Evolutionary conservation across 345 rosid species (phyloP).

Genomic region (Eucalyptus urophylla): DNA sequence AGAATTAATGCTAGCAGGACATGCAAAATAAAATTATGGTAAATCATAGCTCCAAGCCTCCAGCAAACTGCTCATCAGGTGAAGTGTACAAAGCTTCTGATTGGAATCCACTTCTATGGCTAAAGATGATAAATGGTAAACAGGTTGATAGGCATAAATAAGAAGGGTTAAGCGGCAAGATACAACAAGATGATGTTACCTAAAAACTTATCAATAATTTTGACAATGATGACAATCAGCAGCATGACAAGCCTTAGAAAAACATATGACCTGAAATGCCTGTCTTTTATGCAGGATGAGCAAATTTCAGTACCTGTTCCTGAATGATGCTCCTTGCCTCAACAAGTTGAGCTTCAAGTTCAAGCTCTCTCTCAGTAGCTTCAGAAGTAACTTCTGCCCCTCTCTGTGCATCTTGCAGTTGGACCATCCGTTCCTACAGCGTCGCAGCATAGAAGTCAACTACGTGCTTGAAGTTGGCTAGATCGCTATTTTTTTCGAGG

Average conservation of each 20-base stretch:
- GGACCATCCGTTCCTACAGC: slow-evolving; percentile 66
- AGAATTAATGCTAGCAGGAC: neutral
- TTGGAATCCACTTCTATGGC: neutral
- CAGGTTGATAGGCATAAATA: neutral
- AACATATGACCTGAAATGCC: neutral
- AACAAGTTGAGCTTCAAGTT: slow-evolving; percentile 97
- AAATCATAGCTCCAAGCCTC: neutral
- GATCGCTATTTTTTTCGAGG: neutral
- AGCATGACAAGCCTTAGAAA: neutral
- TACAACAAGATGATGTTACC: neutral
- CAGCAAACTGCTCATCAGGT: neutral
- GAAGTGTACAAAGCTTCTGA: neutral
- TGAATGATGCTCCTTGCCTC: slow-evolving; percentile 98
- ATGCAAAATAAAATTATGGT: neutral
- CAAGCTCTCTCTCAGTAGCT: slow-evolving; percentile 96
- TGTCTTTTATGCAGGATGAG: neutral
- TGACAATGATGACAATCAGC: neutral
- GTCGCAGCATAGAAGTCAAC: neutral
- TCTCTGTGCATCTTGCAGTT: slow-evolving; percentile 87
- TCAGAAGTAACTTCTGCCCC: slow-evolving; percentile 85
- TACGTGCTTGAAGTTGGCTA: neutral
- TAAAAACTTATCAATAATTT: neutral
- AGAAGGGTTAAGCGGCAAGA: neutral
- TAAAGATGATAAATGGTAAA: neutral
- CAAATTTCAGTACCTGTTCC: slow-evolving; percentile 61